Percentiles rank a stretch among this genome's conserved stretches.
phyloP scores from a whole-genome alignment of 495 filamentous ascomycete species.

The Beverwykella pulmonaria region DNA sequence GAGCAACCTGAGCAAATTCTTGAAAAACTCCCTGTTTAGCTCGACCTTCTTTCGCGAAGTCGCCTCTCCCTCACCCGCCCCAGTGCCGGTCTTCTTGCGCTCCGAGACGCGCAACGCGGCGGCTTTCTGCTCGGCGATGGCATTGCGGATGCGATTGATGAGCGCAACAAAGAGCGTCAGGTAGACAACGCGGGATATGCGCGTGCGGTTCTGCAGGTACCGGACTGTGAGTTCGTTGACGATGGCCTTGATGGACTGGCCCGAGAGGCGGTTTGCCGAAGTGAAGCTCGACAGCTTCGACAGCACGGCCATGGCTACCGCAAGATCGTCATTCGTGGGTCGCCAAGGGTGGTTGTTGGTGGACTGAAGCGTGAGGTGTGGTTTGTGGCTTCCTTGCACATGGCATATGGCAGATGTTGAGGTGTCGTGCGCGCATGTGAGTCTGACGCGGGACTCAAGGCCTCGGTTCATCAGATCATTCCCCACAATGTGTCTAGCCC shows the following conservation, averaged over 20 bases:
- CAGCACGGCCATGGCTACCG: constrained; percentile 67
- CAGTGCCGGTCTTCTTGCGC: constrained; percentile 59
- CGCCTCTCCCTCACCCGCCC: constrained; percentile 48
- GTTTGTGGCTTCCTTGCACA: not conserved
- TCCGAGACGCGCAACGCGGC: constrained; percentile 73
- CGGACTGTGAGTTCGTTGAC: constrained; percentile 71
- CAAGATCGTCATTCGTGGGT: constrained; percentile 9
- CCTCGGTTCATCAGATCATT: not conserved
- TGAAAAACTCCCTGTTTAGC: constrained; percentile 94
- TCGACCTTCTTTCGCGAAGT: constrained; percentile 80
- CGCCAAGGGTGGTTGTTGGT: not conserved
- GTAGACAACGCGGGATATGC: constrained; percentile 89
- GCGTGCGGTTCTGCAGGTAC: constrained; percentile 83
- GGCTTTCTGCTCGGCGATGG: constrained; percentile 88
- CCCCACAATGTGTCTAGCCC: constrained; percentile 10
- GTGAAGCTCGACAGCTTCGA: constrained; percentile 67
- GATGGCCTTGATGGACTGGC: constrained; percentile 72
- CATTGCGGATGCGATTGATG: constrained; percentile 85
- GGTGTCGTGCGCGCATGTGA: constrained; percentile 7
- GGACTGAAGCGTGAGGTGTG: constrained; percentile 2
- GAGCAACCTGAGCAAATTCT: constrained; percentile 74
- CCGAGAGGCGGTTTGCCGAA: constrained; percentile 53
- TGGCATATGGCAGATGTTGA: not conserved
- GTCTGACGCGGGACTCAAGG: no score
- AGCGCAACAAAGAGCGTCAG: constrained; percentile 88